Percentiles rank a stretch among this genome's conserved stretches.
Evolutionary conservation across 2,329 filamentous ascomycete species (phyloP).

Genomic region (Bipolaris zeicola): DNA sequence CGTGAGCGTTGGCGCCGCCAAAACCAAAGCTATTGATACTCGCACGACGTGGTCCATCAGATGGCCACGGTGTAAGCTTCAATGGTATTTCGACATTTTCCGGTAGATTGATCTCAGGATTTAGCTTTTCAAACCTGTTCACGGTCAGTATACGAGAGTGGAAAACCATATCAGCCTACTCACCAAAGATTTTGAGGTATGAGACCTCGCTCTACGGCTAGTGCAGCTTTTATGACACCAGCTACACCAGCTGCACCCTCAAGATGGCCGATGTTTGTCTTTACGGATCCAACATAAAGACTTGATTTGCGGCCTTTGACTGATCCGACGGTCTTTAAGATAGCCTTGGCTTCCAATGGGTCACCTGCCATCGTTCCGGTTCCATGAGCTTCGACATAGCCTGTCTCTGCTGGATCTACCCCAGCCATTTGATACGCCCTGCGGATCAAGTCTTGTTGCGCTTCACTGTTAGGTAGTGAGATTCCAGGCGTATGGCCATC

Average conservation of each 20-base stretch:
- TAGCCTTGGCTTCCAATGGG: constrained; percentile 35
- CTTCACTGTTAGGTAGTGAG: constrained; percentile 62
- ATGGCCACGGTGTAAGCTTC: constrained; percentile 25
- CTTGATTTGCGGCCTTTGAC: constrained; percentile 23
- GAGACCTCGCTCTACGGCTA: constrained; percentile 50
- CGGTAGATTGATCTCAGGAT: constrained; percentile 4
- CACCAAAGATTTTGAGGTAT: constrained; percentile 43
- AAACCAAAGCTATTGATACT: constrained; percentile 57
- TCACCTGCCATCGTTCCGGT: constrained; percentile 59
- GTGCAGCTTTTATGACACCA: constrained; percentile 45
- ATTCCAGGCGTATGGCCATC: constrained; percentile 64
- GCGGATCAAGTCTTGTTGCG: constrained; percentile 43
- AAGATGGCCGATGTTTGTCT: constrained; percentile 43
- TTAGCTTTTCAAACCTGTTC: constrained; percentile 9
- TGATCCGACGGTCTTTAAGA: constrained; percentile 31
- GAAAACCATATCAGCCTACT: constrained; percentile 21
- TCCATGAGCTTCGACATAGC: constrained; percentile 46
- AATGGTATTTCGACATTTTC: constrained; percentile 10
- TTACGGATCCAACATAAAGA: constrained; percentile 37
- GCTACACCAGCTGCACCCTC: constrained; percentile 35
- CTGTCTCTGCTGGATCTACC: constrained; percentile 32
- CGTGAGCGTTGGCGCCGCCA: constrained; percentile 49
- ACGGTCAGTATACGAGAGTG: constrained; percentile 3
- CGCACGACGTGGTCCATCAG: constrained; percentile 40
- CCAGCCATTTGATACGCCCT: constrained; percentile 29